Percentiles rank a stretch among this genome's conserved stretches.
These are phyloP conservation scores for Endoconidiophora laricicola DNA, from an alignment of 2,329 filamentous ascomycete species.

Conservation along the genomic window DNA sequence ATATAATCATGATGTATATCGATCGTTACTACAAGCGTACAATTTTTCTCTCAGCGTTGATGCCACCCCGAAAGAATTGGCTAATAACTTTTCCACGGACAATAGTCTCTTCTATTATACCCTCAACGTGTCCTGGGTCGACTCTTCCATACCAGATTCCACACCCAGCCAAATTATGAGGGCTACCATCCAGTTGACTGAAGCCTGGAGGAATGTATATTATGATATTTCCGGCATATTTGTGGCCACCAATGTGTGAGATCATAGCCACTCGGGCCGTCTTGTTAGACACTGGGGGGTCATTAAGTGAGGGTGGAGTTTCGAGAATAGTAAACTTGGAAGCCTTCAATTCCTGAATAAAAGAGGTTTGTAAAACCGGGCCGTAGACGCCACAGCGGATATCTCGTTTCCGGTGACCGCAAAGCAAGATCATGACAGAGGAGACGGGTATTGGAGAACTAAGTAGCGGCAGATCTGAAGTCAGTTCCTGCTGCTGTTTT, in stretches of 20 bases:
- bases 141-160: constrained; percentile 75
- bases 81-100: constrained; percentile 47
- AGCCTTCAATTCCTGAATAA: constrained; percentile 32
- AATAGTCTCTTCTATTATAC: constrained; percentile 56
- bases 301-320: neutral
- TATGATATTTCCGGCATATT: constrained; percentile 73
- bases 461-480: constrained; percentile 39
- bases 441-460: constrained; percentile 37
- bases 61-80: constrained; percentile 57
- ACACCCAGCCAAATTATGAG: constrained; percentile 47
- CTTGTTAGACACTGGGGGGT: neutral
- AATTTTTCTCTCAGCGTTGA: constrained; percentile 38
- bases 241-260: constrained; percentile 71
- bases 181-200: constrained; percentile 12
- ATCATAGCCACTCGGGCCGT: constrained; percentile 51
- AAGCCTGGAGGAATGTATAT: constrained; percentile 52
- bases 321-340: constrained; percentile 32
- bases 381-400: constrained; percentile 67
- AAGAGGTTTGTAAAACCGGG: constrained; percentile 54
- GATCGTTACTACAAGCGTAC: neutral
- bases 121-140: constrained; percentile 58
- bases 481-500: constrained; percentile 31
- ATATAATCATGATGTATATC: neutral
- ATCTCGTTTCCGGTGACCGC: constrained; percentile 73
- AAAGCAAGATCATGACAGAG: constrained; percentile 64